phyloP scores from a whole-genome alignment of 495 filamentous ascomycete species.

The Penicillium coprophilum region DNA sequence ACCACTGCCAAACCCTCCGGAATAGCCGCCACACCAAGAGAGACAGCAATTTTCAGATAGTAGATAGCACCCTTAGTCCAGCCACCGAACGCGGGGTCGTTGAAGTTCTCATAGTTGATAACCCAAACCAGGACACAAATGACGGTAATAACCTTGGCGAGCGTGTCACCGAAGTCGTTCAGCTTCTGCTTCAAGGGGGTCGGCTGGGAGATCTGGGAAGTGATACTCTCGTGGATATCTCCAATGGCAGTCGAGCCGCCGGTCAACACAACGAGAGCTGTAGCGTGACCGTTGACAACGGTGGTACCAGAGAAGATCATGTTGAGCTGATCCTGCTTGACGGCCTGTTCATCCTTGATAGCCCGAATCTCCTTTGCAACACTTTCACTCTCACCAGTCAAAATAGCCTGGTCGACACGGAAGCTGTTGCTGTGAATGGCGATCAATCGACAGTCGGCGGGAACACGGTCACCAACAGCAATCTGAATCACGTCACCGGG shows the following conservation, averaged over 20 bases:
- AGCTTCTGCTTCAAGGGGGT: constrained; percentile 98
- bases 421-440: constrained; percentile 97
- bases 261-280: constrained; percentile 87
- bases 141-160: constrained; percentile 96
- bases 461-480: constrained; percentile 88
- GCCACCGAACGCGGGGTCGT: constrained; percentile 85
- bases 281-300: constrained; percentile 91
- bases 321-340: constrained; percentile 97
- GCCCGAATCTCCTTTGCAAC: constrained; percentile 76
- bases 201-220: constrained; percentile 94
- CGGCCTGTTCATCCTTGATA: constrained; percentile 76
- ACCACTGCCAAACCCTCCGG: constrained; percentile 96
- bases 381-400: constrained; percentile 98
- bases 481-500: constrained; percentile 92
- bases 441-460: constrained; percentile 92
- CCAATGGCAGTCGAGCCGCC: constrained; percentile 93
- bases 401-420: constrained; percentile 91
- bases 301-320: constrained; percentile 99
- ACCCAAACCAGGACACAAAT: constrained; percentile 97
- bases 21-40: constrained; percentile 95
- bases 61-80: constrained; percentile 99
- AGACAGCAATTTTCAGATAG: constrained; percentile 99
- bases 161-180: constrained; percentile 94
- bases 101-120: constrained; percentile 97
- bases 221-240: constrained; percentile 98